Evolutionary conservation across 805 yeast genomes (phyloP).

Genomic region (Brettanomyces custersianus): DNA sequence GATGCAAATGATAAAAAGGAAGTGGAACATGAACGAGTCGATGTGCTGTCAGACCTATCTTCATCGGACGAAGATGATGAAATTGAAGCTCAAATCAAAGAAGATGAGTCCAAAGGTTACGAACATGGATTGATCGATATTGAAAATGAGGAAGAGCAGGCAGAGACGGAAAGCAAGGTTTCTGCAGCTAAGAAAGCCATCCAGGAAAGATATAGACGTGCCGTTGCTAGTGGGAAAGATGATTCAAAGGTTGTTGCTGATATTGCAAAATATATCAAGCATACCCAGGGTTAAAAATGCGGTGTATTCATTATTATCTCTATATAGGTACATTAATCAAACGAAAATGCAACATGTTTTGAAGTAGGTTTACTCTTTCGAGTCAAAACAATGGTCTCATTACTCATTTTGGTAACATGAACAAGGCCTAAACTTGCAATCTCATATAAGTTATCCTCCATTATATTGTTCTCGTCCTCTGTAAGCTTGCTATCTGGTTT

Average conservation of each 20-base stretch:
- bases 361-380: slow-evolving; percentile 1
- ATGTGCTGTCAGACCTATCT: slow-evolving; percentile 40
- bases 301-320: background rate
- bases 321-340: background rate
- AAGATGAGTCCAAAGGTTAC: slow-evolving; percentile 33
- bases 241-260: slow-evolving; percentile 63
- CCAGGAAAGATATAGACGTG: slow-evolving; percentile 64
- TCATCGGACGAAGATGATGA: slow-evolving; percentile 40
- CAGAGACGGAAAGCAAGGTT: slow-evolving; percentile 38
- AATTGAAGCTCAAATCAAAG: slow-evolving; percentile 39
- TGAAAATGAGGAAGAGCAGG: slow-evolving; percentile 42
- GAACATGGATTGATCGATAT: slow-evolving; percentile 39
- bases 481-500: slow-evolving; percentile 4
- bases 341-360: background rate
- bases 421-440: slow-evolving; percentile 20
- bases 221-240: slow-evolving; percentile 56
- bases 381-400: slow-evolving; percentile 15
- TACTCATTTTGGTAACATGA: slow-evolving; percentile 11
- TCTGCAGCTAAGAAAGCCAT: slow-evolving; percentile 43
- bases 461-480: slow-evolving; percentile 3
- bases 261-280: slow-evolving; percentile 53
- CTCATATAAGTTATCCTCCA: slow-evolving; percentile 14
- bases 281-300: slow-evolving; percentile 8
- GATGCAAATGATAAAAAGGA: slow-evolving; percentile 8
- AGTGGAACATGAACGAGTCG: slow-evolving; percentile 25